Evolutionary conservation across 1,284 basidiomycete species (phyloP).

Genomic region (Prillingera fragicola): DNA sequence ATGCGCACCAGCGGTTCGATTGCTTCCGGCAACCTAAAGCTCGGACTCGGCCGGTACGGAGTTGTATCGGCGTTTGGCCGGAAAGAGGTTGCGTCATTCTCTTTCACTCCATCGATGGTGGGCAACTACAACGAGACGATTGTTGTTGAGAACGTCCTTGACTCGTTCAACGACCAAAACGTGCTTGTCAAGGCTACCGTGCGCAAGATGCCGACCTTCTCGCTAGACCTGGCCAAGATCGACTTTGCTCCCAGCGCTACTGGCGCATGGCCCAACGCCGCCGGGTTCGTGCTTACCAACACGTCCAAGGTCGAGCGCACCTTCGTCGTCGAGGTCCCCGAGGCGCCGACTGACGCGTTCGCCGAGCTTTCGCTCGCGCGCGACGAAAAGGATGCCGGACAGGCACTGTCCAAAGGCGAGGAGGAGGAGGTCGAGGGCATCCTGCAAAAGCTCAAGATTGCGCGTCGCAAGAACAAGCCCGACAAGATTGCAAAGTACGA

Average conservation of each 20-base stretch:
- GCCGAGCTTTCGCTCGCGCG: constrained; percentile 24
- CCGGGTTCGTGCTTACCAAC: constrained; percentile 49
- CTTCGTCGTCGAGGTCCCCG: constrained; percentile 40
- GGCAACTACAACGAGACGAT: constrained; percentile 52
- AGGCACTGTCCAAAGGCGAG: constrained; percentile 48
- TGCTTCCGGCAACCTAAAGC: constrained; percentile 51
- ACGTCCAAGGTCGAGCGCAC: constrained; percentile 48
- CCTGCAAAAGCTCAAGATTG: constrained; percentile 53
- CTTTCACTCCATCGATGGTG: constrained; percentile 48
- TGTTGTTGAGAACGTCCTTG: constrained; percentile 51
- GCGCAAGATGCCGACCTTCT: constrained; percentile 50
- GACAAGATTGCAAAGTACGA: constrained; percentile 53
- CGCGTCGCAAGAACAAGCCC: constrained; percentile 50
- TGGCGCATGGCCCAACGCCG: constrained; percentile 23
- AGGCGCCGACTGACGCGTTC: constrained; percentile 4
- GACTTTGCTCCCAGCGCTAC: constrained; percentile 17
- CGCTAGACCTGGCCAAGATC: constrained; percentile 42
- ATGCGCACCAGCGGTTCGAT: constrained; percentile 53
- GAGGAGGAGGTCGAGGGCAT: constrained; percentile 53
- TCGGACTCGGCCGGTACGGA: constrained; percentile 51
- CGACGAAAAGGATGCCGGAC: constrained; percentile 43
- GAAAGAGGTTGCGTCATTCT: constrained; percentile 49
- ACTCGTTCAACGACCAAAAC: constrained; percentile 50
- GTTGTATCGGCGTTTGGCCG: constrained; percentile 52
- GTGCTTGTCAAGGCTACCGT: constrained; percentile 52